Conservation (phyloP, 1,139 yeast species). For the Hyphopichia burtonii region DNA sequence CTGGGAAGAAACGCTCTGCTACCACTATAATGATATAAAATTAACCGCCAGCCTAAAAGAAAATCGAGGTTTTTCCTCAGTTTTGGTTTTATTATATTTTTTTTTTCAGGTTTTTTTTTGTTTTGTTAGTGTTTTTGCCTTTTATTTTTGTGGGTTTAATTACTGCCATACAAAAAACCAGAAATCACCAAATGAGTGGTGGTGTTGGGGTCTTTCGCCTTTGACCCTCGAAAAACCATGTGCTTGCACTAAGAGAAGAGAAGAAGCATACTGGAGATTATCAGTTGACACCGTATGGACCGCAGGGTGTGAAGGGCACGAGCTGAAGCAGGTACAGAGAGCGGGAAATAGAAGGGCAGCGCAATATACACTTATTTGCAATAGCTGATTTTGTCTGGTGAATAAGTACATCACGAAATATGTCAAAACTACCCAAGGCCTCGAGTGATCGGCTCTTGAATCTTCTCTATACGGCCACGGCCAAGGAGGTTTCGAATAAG, state of each 20-base stretch:
- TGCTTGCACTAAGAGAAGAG: no score
- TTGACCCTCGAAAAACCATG: no score
- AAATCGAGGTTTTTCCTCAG: not conserved
- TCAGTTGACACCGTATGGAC: no score
- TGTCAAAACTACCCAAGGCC: conserved; percentile 17
- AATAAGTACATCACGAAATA: not conserved
- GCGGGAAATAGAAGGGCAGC: no score
- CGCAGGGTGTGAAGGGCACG: not conserved
- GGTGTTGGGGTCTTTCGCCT: no score
- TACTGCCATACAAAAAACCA: no score
- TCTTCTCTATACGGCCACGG: conserved; percentile 29
- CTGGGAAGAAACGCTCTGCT: not conserved
- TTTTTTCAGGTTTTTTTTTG: not conserved
- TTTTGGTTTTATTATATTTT: not conserved
- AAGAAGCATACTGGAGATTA: no score
- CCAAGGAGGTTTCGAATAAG: conserved; percentile 27
- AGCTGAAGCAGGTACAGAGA: no score
- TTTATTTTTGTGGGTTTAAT: not conserved
- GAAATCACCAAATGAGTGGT: no score
- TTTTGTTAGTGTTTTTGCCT: not conserved
- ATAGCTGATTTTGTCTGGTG: no score
- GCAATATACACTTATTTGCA: no score
- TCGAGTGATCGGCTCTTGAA: conserved; percentile 30
- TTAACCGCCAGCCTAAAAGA: not conserved
- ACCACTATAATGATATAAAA: not conserved